These are phyloP conservation scores for Phytomonas francai DNA, from an alignment of 208 protist genomes.

Conservation along the genomic window DNA sequence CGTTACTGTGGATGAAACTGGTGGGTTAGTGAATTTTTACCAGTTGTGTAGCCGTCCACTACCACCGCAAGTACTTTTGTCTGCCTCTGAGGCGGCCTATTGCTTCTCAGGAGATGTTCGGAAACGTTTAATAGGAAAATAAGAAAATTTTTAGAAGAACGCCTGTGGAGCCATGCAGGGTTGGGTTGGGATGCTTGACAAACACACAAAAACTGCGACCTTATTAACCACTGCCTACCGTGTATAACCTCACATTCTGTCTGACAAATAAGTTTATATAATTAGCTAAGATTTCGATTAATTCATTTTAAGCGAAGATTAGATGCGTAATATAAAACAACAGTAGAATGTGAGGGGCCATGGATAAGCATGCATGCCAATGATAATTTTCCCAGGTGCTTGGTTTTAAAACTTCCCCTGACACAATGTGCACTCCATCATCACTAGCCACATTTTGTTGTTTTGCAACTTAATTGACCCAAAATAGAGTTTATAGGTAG, in stretches of 20 bases:
- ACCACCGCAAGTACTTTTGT: conserved; percentile 23
- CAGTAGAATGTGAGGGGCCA: not conserved
- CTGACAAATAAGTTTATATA: not conserved
- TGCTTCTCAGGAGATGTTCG: conserved; percentile 15
- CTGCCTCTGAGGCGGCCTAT: conserved; percentile 21
- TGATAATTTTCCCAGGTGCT: not conserved
- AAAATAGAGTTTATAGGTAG: not conserved
- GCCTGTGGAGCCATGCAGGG: not conserved
- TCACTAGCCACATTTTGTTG: not conserved
- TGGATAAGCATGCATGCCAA: not conserved
- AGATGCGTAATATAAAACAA: not conserved
- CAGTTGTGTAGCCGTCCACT: conserved; percentile 46
- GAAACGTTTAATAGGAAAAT: conserved; percentile 15
- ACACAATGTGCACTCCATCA: not conserved
- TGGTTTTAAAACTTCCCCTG: not conserved
- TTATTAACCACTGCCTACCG: not conserved
- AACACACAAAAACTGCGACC: not conserved
- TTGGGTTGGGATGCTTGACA: not conserved
- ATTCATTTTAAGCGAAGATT: not conserved
- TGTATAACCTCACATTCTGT: not conserved
- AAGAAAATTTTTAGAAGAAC: not conserved
- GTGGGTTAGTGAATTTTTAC: conserved; percentile 37
- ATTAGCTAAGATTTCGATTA: not conserved
- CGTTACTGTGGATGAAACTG: conserved; percentile 48
- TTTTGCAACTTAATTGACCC: not conserved